Evolutionary conservation across 1,284 basidiomycete genomes (phyloP), one percentile per base, ranked within the genome.

Genomic region (Cryptococcus floricola): DNA sequence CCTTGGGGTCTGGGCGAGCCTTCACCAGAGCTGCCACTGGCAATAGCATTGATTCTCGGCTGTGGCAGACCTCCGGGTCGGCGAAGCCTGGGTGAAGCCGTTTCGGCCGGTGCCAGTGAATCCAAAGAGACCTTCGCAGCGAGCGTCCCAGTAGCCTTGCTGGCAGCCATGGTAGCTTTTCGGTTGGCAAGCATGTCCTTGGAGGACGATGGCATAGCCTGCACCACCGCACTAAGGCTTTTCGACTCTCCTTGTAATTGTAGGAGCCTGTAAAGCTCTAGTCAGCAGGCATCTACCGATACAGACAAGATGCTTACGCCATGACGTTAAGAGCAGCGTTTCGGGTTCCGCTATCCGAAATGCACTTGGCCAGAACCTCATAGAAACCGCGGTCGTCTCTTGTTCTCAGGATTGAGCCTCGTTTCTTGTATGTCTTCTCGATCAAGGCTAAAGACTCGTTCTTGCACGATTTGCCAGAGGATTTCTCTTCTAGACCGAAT

Each of bases 311-410:
- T 8, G 69, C 73, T 69, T 57, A 75, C 68, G 73, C 74, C 67
- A 77, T 74, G 27, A 77, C 69, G 27, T 66, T 73, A 42, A 77
- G 59, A 9, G 74, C 75, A 10, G 68, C 69, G 52, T 69, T 71
- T 25, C 73, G 62, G 5, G 72, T 75, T 23, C 71, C 73, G 50
- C 64, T 67, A 57, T 77, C 75, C 27, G 59, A 67, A 63, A 75
- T 71, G 85, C 85, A 92, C 86, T 52, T 96, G 77, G 74, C 68
- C 9, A 77, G 62, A 10, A 68, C 63, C 42, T 75, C 73, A 58
- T 67, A 74, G 62, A 75, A 74, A 2, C 57, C 67, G 44, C 65
- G 50, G 52, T 75, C 72, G 37, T 74, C 70, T 56, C 65, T 67
- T 2, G 60, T 66, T 46, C 71, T 60, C 46, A 75, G 51, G 27